Base-by-base conservation (phyloP, 768 basidiomycete genomes). In the Amanita subjunquillea region DNA sequence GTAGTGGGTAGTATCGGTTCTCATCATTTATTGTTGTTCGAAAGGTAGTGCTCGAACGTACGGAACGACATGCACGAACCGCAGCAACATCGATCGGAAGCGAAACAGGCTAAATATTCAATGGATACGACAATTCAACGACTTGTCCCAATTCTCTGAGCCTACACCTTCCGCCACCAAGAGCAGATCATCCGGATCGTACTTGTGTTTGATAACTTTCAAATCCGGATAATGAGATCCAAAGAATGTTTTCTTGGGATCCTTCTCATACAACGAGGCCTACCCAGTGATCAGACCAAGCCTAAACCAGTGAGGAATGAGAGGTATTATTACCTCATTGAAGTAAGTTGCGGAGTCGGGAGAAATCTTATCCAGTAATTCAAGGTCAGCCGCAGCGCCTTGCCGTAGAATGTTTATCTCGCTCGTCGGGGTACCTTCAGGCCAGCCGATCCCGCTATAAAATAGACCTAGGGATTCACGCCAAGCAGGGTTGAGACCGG, bases 401-500 rank as follows among this genome's bases (percentile, higher is more conserved):
- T 56, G 20, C 55, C 54, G 36, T 51, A 45, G 8, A 9, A 13
- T 2, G 22, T 40, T 39, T 22, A 49, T 49, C 13, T 2, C 48
- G 10, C 23, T 15, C 7, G 37, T 27, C 6, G 48, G 8, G 22
- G 48, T 27, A 7, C 48, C 48, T 27, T 49, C 48, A 0, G 7
- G 38, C 69, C 68, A 70, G 15, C 5, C 12, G 9, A 49, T 68
- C 56, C 10, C 23, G 3, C 49, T 60, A 6, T 59, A 44, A 3
- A 65, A 57, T 27, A 74, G 60, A 4, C 65, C 59, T 7, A 77
- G 40, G 1, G 75, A 67, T 12, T 67, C 63, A 13, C 77, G 66
- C 75, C 77, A 80, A 0, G 70, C 72, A 10, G 76, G 77, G 58
- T 77, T 69, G 17, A 77, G 55, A 13, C 72, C 76, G 8, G 64